A percentile compares a stretch with the other conserved stretches of the same genome.
phyloP scores from a whole-genome alignment of 768 basidiomycete species.

The Obba rivulosa region DNA sequence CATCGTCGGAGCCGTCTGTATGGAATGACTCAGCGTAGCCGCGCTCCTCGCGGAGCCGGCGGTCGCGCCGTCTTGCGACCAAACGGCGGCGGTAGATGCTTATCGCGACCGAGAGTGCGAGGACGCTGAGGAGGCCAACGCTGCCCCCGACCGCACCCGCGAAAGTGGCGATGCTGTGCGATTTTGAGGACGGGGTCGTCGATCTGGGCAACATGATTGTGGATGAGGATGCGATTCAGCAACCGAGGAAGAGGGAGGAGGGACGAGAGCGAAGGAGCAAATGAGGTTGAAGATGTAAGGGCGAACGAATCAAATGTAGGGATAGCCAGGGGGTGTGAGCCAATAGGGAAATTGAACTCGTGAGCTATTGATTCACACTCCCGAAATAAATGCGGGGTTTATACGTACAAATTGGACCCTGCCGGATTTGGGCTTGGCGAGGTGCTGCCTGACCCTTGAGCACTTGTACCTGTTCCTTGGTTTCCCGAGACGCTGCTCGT shows the following conservation, averaged over 20 bases:
- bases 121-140: constrained; percentile 43
- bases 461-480: constrained; percentile 14
- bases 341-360: constrained; percentile 22
- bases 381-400: constrained; percentile 29
- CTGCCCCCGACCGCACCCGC: constrained; percentile 48
- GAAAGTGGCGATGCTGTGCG: constrained; percentile 39
- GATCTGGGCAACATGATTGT: constrained; percentile 13
- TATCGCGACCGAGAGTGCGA: constrained; percentile 43
- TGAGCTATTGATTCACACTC: constrained; percentile 19
- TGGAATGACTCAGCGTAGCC: constrained; percentile 19
- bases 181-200: constrained; percentile 9
- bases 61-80: constrained; percentile 35
- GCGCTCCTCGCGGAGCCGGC: constrained; percentile 25
- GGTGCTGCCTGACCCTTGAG: constrained; percentile 6
- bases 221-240: constrained; percentile 7
- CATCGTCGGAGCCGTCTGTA: constrained; percentile 24
- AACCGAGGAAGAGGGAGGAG: constrained; percentile 6
- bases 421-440: constrained; percentile 20
- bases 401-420: constrained; percentile 28
- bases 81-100: constrained; percentile 46
- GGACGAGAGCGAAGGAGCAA: constrained; percentile 11
- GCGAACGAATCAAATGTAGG: constrained; percentile 20
- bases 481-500: constrained; percentile 11
- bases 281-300: constrained; percentile 9
- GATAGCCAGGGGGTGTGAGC: constrained; percentile 14